phyloP scores from a whole-genome alignment of 176 grass and related monocot genomes.

The Aegilops sharonensis region DNA sequence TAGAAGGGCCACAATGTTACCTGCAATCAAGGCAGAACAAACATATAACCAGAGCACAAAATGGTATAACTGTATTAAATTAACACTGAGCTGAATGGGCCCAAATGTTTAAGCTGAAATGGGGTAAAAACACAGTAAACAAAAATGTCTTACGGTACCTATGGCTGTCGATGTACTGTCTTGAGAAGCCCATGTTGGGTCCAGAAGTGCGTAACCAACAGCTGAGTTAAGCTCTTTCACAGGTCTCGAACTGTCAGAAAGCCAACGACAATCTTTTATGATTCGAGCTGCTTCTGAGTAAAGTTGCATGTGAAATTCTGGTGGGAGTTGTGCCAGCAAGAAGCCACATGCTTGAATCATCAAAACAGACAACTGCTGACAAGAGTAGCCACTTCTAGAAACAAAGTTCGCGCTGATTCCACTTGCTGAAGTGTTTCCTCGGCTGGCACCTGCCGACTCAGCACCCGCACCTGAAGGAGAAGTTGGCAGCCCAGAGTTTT shows the following conservation, averaged over 20 bases:
- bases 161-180: slow-evolving; percentile 93
- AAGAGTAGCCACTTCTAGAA: slow-evolving; percentile 92
- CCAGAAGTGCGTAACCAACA: slow-evolving; percentile 88
- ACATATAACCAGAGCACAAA: slow-evolving; percentile 1
- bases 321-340: slow-evolving; percentile 91
- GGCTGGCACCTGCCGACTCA: slow-evolving; percentile 60
- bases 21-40: slow-evolving; percentile 45
- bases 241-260: slow-evolving; percentile 80
- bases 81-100: slow-evolving; percentile 19
- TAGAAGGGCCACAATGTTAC: slow-evolving; percentile 87
- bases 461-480: slow-evolving; percentile 65
- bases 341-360: slow-evolving; percentile 99
- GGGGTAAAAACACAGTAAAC: neutral
- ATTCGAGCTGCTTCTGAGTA: slow-evolving; percentile 88
- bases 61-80: neutral
- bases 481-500: slow-evolving; percentile 75
- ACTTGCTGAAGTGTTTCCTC: slow-evolving; percentile 50
- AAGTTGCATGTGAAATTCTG: slow-evolving; percentile 87
- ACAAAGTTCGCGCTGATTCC: slow-evolving; percentile 82
- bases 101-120: slow-evolving; percentile 16
- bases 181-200: slow-evolving; percentile 95
- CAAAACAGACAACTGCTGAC: slow-evolving; percentile 82
- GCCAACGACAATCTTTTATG: slow-evolving; percentile 99
- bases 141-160: slow-evolving; percentile 42
- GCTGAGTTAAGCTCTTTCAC: slow-evolving; percentile 95